These are phyloP conservation scores for Penicillium sp. DNA, from an alignment of 2,329 filamentous ascomycete genomes.

Conservation along the genomic window DNA sequence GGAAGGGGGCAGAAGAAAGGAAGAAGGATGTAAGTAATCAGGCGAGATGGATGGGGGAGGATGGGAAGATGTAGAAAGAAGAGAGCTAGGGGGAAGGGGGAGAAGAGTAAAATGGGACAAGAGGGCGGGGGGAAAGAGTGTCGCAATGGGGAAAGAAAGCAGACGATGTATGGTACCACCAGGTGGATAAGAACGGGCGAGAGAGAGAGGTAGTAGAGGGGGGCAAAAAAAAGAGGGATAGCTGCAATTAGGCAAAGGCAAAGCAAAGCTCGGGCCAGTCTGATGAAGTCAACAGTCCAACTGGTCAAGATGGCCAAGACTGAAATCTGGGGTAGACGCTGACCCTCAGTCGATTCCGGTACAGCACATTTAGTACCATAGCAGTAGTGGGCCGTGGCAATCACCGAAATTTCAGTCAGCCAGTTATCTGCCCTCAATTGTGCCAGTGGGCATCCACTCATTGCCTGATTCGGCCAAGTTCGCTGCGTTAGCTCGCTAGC, in stretches of 20 bases:
- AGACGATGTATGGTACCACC: slow-evolving; percentile 7
- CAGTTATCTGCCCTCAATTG: not conserved
- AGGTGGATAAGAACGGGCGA: not conserved
- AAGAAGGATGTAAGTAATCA: not conserved
- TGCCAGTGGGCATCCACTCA: not conserved
- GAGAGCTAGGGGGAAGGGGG: not conserved
- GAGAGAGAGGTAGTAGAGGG: not conserved
- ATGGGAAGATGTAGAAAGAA: not conserved
- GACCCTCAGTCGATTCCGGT: too few species aligned
- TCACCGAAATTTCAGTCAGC: not conserved
- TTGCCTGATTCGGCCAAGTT: not conserved
- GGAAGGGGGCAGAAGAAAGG: not conserved
- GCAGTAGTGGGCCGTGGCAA: not conserved
- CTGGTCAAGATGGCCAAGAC: not conserved
- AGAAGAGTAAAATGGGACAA: slow-evolving; percentile 7
- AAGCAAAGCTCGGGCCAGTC: slow-evolving; percentile 21
- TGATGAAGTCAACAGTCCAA: too few species aligned
- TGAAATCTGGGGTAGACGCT: slow-evolving; percentile 20
- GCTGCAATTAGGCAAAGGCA: not conserved
- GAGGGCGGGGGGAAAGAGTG: not conserved
- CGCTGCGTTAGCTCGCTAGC: not conserved
- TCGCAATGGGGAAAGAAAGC: not conserved
- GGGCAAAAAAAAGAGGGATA: not conserved
- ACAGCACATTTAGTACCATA: too few species aligned
- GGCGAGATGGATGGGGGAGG: not conserved